Evolutionary conservation across 331 rosid genomes (phyloP), one percentile per base, ranked within the genome.

Genomic region (Phaseolus coccineus): DNA sequence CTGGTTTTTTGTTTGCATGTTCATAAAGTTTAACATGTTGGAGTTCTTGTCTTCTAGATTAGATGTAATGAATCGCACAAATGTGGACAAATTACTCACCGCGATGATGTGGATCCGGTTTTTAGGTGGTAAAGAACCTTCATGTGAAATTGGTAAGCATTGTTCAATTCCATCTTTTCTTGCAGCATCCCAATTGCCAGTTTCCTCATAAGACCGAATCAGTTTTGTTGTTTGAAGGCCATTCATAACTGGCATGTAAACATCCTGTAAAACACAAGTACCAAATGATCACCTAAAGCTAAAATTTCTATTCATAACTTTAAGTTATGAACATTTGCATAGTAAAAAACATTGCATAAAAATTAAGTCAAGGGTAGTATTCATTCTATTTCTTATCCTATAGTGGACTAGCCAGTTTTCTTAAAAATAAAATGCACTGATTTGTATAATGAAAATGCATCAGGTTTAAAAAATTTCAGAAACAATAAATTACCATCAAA

Each of bases 181-280:
- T 42, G 97, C 93, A 6, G 90, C 98, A 39, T 91, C 93, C 99
- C 97, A 96, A 52, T 62, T 90, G 47, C 98, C 98, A 0, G 92
- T 89, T 88, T 93, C 93, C 88, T 96, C 99, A 4, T 77, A 93
- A 28, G 93, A 90, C 15, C 98, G 96, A 71, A 96, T 96, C 80
- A 96, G 48, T 86, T 85, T 90, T n/a, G 99, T 96, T 73, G 98
- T 90, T 86, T 93, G 88, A 64, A 91, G 96, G 46, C 99, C 99
- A 81, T 93, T 90, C 99, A 96, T 93, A 74, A 91, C 84, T 44
- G 98, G 99, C 99, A 96, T 96, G 81, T 69, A 88, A 37, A 93
- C 96, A 88, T 96, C 99, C 97, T 96, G 86, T 78, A 87, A 69
- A 75, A 5, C 56, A 24, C 35, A 78, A 15, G 69, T 13, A 55